These are phyloP conservation scores for Acmispon strigosus DNA, from an alignment of 306 rosid genomes.

Conservation along the genomic window DNA sequence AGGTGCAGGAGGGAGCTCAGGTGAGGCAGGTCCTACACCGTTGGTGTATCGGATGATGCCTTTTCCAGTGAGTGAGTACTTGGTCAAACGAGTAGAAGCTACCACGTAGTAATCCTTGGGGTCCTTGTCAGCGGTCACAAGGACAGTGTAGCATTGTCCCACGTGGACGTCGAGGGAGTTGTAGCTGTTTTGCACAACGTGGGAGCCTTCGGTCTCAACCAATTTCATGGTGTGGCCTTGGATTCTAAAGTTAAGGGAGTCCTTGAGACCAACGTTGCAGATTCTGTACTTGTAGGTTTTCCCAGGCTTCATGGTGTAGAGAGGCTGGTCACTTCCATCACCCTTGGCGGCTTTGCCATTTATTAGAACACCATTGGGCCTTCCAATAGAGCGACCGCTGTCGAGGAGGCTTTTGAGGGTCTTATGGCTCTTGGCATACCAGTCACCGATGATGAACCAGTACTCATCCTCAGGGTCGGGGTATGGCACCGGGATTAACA, in stretches of 20 bases:
- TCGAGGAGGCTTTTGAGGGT: conserved; percentile 37
- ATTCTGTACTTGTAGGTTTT: conserved; percentile 66
- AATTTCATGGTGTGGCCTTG: conserved; percentile 60
- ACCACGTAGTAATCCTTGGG: conserved; percentile 72
- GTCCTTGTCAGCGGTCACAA: conserved; percentile 54
- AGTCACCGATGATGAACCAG: conserved; percentile 63
- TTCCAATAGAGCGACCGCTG: conserved; percentile 51
- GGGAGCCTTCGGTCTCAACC: conserved; percentile 79
- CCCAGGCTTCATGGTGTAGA: conserved; percentile 61
- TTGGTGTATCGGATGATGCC: conserved; percentile 41
- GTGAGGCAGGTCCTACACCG: conserved; percentile 40
- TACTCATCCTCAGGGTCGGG: conserved; percentile 68
- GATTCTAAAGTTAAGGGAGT: conserved; percentile 62
- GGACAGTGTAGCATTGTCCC: conserved; percentile 62
- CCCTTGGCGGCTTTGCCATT: conserved; percentile 53
- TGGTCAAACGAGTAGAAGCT: conserved; percentile 73
- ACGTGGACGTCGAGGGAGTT: conserved; percentile 74
- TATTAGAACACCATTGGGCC: conserved; percentile 59
- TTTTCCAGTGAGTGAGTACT: conserved; percentile 28
- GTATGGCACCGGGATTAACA: conserved; percentile 72
- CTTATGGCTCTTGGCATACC: conserved; percentile 59
- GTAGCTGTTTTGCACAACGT: conserved; percentile 51
- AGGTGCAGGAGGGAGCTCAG: conserved; percentile 44
- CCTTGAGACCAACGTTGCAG: conserved; percentile 65
- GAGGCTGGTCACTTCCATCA: conserved; percentile 45